A percentile compares a stretch with the other conserved stretches of the same genome.
These are phyloP conservation scores for Colletotrichum orbiculare DNA, from an alignment of 2,329 filamentous ascomycete species.

Conservation along the genomic window DNA sequence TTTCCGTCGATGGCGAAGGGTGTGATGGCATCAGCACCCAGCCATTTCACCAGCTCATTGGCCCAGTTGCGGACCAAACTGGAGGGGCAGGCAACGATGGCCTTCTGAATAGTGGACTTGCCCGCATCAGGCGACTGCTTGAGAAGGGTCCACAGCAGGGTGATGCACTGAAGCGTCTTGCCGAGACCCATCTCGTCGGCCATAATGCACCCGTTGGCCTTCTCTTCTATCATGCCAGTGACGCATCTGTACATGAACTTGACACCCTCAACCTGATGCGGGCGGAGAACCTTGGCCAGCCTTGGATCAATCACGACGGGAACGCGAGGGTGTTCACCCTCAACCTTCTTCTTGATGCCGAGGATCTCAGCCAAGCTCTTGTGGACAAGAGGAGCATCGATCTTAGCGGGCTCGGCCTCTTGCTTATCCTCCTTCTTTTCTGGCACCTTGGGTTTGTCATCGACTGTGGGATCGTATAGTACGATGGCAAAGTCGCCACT, in stretches of 20 bases:
- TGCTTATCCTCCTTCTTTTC: slow-evolving; percentile 60
- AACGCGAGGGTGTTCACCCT: slow-evolving; percentile 84
- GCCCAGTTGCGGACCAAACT: slow-evolving; percentile 98
- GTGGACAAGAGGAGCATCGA: slow-evolving; percentile 87
- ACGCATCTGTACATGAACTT: slow-evolving; percentile 97
- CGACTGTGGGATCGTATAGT: slow-evolving; percentile 91
- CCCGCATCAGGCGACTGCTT: slow-evolving; percentile 98
- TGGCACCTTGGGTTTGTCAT: slow-evolving; percentile 76
- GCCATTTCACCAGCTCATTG: slow-evolving; percentile 96
- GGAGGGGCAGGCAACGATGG: slow-evolving; percentile 95
- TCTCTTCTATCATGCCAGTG: slow-evolving; percentile 93
- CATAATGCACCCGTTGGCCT: slow-evolving; percentile 98
- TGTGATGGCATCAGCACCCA: slow-evolving; percentile 88
- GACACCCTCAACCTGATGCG: slow-evolving; percentile 97
- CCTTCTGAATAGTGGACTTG: slow-evolving; percentile 93
- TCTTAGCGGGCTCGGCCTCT: slow-evolving; percentile 57
- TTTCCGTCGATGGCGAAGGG: slow-evolving; percentile 98
- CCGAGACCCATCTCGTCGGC: slow-evolving; percentile 98
- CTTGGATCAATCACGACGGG: slow-evolving; percentile 96
- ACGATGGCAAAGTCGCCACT: slow-evolving; percentile 97
- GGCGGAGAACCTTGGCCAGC: slow-evolving; percentile 88
- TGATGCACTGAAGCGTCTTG: slow-evolving; percentile 97
- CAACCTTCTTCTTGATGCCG: slow-evolving; percentile 91
- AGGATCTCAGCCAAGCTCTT: slow-evolving; percentile 96
- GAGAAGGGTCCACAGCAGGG: slow-evolving; percentile 94